Conservation (phyloP, 768 basidiomycete species). For the Coprinopsis cinerea region DNA sequence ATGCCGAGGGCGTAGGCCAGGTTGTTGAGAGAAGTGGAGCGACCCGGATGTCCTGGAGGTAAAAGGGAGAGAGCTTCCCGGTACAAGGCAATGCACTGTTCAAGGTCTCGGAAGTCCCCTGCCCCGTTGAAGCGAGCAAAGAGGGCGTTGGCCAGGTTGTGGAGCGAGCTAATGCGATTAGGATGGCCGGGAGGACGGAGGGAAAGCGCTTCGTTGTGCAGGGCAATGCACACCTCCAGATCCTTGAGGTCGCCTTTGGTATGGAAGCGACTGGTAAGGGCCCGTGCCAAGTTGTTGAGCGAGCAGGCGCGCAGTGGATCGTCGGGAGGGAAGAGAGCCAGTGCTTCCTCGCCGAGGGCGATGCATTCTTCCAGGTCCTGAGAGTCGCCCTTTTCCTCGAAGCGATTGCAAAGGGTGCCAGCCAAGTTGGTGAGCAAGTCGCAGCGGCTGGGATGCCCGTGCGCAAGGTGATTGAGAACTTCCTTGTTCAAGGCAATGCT, state of each 20-base stretch:
- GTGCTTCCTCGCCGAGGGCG: not conserved
- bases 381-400: not conserved
- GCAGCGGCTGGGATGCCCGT: not conserved
- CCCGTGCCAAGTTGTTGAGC: not conserved
- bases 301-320: not conserved
- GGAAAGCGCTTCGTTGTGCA: too few species aligned
- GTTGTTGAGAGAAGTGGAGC: constrained; percentile 14
- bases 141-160: too few species aligned
- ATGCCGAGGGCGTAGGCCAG: constrained; percentile 10
- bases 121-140: not conserved
- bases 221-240: too few species aligned
- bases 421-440: constrained; percentile 2
- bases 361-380: not conserved
- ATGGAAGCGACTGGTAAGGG: too few species aligned
- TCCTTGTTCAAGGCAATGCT: not conserved
- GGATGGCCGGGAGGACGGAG: too few species aligned
- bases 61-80: not conserved
- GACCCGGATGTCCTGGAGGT: constrained; percentile 11
- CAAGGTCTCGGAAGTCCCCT: not conserved
- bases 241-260: too few species aligned
- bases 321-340: not conserved
- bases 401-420: not conserved
- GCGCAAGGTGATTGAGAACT: not conserved
- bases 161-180: too few species aligned
- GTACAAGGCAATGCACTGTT: not conserved